Percentiles rank a stretch among this genome's conserved stretches.
phyloP scores from a whole-genome alignment of 352 stramenopile species.

The Sclerospora graminicola region DNA sequence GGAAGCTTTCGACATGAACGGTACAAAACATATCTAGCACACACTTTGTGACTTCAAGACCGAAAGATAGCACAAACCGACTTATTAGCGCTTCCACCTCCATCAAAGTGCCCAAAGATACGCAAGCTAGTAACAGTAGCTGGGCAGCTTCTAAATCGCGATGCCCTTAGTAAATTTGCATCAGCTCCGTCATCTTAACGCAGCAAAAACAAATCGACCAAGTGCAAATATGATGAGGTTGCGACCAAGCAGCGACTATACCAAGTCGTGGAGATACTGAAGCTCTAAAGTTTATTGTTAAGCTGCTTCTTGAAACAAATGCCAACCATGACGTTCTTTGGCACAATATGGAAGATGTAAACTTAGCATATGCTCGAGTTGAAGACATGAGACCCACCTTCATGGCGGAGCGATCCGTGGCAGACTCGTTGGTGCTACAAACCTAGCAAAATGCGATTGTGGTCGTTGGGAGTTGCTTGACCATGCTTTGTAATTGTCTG shows the following conservation, averaged over 20 bases:
- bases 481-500: conserved; percentile 87
- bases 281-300: conserved; percentile 13
- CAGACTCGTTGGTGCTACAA: conserved; percentile 78
- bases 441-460: conserved; percentile 86
- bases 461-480: conserved; percentile 75
- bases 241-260: conserved; percentile 81
- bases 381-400: conserved; percentile 64
- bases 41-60: too few species aligned
- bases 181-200: too few species aligned
- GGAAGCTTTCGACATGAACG: too few species aligned
- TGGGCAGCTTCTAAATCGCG: too few species aligned
- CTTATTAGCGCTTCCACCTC: too few species aligned
- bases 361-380: conserved; percentile 12
- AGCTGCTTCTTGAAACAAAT: too few species aligned
- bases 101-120: too few species aligned
- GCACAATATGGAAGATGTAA: conserved; percentile 13
- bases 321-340: conserved; percentile 13
- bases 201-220: too few species aligned
- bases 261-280: conserved; percentile 18
- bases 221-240: conserved; percentile 40
- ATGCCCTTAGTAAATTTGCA: too few species aligned
- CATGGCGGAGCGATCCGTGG: conserved; percentile 81
- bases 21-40: too few species aligned
- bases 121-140: too few species aligned
- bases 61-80: too few species aligned